Conservation (phyloP, 2,329 filamentous ascomycete species). For the Escovopsis sp. region DNA sequence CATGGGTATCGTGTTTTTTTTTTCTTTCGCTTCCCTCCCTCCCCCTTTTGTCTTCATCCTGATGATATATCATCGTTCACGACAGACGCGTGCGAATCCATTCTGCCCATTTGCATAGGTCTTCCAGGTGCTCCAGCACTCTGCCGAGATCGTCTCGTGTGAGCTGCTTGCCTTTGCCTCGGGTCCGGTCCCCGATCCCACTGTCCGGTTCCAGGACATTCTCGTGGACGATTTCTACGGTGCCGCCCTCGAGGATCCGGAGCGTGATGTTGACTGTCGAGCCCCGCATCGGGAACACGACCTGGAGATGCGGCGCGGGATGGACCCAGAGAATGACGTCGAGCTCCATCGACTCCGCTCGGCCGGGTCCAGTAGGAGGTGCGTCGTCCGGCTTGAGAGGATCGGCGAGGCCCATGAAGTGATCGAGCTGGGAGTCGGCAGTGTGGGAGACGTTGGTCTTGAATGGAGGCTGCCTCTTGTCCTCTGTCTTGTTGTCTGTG, state of each 20-base stretch:
- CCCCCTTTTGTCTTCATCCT: no score
- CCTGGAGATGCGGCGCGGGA: conserved; percentile 32
- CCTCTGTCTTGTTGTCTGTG: not conserved
- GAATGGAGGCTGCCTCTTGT: conserved; percentile 1
- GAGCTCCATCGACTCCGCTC: conserved; percentile 19
- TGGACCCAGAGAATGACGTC: conserved; percentile 40
- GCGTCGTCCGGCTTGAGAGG: not conserved
- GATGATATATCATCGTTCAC: conserved; percentile 5
- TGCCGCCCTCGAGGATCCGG: conserved; percentile 44
- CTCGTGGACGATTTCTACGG: conserved; percentile 42
- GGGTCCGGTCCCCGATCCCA: conserved; percentile 7
- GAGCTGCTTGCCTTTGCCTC: conserved; percentile 21
- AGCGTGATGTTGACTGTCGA: conserved; percentile 39
- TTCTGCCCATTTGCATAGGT: conserved; percentile 38
- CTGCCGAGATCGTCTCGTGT: conserved; percentile 28
- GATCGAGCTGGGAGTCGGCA: conserved; percentile 16
- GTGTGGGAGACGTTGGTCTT: conserved; percentile 12
- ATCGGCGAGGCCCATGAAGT: conserved; percentile 13
- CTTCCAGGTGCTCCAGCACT: conserved; percentile 34
- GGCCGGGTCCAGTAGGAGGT: not conserved
- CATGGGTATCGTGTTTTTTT: no score
- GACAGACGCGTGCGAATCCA: conserved; percentile 30
- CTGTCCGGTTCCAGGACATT: conserved; percentile 25
- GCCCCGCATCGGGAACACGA: conserved; percentile 38
- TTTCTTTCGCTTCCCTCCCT: no score